Evolutionary conservation across 75 land plant species (phyloP), one percentile per base, ranked within the genome.

Genomic region (Cunninghamia lanceolata): DNA sequence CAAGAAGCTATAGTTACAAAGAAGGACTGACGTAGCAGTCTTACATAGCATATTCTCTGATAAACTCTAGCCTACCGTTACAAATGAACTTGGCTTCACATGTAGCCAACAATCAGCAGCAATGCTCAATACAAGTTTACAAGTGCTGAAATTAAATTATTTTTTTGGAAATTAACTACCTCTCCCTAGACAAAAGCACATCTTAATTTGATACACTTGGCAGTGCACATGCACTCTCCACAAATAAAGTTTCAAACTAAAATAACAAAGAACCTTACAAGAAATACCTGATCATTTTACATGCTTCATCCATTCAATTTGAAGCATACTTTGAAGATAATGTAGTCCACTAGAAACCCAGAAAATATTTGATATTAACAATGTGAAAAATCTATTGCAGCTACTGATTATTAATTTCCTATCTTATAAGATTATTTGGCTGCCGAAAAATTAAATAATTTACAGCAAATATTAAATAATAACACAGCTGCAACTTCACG

Each of bases 81-180:
- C n/a, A n/a, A n/a, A n/a, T n/a, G n/a, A n/a, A n/a, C n/a, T n/a
- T n/a, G n/a, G n/a, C n/a, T n/a, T n/a, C n/a, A n/a, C n/a, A n/a
- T n/a, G n/a, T n/a, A n/a, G n/a, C n/a, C n/a, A n/a, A n/a, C n/a
- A n/a, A n/a, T n/a, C 84, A 83, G 84, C n/a, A 83, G 84, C 25
- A 53, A 83, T 83, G 84, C 84, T 66, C 84, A 83, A 53, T 80
- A 54, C 54, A 83, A 83, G 66, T 83, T 36, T 80, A 54, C 54
- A 53, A 83, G 66, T 83, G 56, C 54, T 54, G 9, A 52, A 52
- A 53, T 83, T 53, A 83, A 83, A 53, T 53, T 35, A 53, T 34
- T 45, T 25, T 34, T 25, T 34, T 50, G 38, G 52, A 83, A 83
- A 83, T 52, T 8, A 82, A 52, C 34, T 82, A 66, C 84, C 40